Evolutionary conservation across 768 basidiomycete genomes (phyloP), one percentile per base, ranked within the genome.

Genomic region (Kwoniella pini): DNA sequence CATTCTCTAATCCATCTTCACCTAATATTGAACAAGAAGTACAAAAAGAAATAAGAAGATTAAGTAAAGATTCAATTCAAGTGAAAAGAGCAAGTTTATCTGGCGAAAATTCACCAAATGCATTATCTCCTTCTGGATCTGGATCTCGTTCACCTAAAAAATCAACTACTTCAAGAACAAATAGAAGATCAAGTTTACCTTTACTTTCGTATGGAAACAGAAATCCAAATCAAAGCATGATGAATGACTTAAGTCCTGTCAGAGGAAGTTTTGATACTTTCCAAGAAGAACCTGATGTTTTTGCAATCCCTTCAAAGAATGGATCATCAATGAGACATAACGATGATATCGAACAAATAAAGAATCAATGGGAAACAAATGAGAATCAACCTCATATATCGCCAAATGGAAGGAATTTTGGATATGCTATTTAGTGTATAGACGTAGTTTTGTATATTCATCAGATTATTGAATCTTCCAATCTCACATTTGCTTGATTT

Each of bases 1-100:
- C 33, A 7, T 36, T 36, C 33, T 36, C 33, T 36, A 54, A 31
- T 57, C 59, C 45, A 51, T 55, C 28, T 60, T 57, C n/a, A 63
- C 58, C 17, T n/a, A 53, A 55, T 9, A 54, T 60, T 46, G 54
- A 57, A 38, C 22, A 38, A n/a, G 68, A 69, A 54, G 65, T 72
- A 19, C 36, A 57, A 5, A 38, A 45, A 40, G 59, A 61, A 42
- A 33, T 61, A 22, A 54, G 46, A 12, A 60, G 71, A 10, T 31
- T 72, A 26, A 46, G 51, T 3, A 28, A 59, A 28, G 51, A 50
- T 27, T 72, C 71, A 13, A 61, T 57, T 9, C 60, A 69, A n/a
- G 51, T 72, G n/a, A 60, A 65, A 17, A 12, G 50, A 17, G 48
- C 40, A 0, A 59, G 57, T 42, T 15, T 50, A 26, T 52, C 42